Base-by-base conservation (phyloP, 2,329 filamentous ascomycete genomes). In the Dothideomycetidae sp. region DNA sequence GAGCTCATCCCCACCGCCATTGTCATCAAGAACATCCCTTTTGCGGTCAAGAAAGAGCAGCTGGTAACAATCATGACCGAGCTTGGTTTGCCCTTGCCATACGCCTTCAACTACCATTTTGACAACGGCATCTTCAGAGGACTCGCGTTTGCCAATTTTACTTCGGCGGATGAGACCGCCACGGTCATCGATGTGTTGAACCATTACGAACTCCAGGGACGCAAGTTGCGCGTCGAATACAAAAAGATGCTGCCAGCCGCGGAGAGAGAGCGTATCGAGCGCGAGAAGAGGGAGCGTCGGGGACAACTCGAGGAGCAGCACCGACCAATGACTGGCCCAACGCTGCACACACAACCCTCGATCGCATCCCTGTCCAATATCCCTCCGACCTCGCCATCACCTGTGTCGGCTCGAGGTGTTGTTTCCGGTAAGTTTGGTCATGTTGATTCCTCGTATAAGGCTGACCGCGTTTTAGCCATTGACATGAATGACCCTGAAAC, bases 51-150 rank as follows among this genome's bases (percentile, higher is more conserved):
- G 59, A 96, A 96, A 62, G 90, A 98, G 61, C 84, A 88, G 51
- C 70, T 98, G 28, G 83, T 93, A 21, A 75, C 78, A 44, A 71
- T 94, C 48, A 98, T 98, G 90, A 82, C 86, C 5, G 83, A 93
- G 13, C 74, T 96, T 70, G 81, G 84, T 48, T 71, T 98, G 28
- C 90, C 90, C 1, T 74, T 96, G 48, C 90, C 90, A 0, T 98
- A 98, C 54, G 90, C 90, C 10, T 98, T 98, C 69, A 98, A 98
- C 67, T 96, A 98, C 54, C 90, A 98, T 60, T 98, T 98, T 54
- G 90, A 98, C 56, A 92, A 93, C 51, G 90, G 90, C 17, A 86
- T 98, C 17, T 98, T 98, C 65, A 72, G 90, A 41, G 90, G 90
- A 5, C 67, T 98, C 36, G 90, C 90, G 2, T 98, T 98, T 63